phyloP scores from a whole-genome alignment of 441 rosid genomes.

The Kokia cookei region DNA sequence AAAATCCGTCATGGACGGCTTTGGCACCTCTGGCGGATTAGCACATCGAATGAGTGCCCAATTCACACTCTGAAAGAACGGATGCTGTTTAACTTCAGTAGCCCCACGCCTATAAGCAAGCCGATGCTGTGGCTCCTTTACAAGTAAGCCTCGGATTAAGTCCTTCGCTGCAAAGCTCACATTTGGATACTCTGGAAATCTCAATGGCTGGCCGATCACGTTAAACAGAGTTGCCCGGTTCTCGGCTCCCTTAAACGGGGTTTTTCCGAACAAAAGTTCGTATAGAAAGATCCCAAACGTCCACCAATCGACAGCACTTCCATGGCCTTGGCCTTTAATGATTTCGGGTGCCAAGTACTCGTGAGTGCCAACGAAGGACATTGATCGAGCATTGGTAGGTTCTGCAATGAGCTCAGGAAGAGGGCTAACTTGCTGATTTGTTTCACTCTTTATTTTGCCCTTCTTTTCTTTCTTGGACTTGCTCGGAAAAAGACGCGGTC shows the following conservation, averaged over 20 bases:
- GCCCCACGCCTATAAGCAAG: slow-evolving; percentile 89
- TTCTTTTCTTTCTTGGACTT: slow-evolving; percentile 46
- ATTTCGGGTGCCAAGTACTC: slow-evolving; percentile 91
- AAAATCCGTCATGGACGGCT: slow-evolving; percentile 30
- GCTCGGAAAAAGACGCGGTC: slow-evolving; percentile 52
- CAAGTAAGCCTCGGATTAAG: slow-evolving; percentile 77
- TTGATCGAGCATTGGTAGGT: slow-evolving; percentile 80
- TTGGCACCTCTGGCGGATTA: slow-evolving; percentile 79
- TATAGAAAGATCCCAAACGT: slow-evolving; percentile 74
- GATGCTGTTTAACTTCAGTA: slow-evolving; percentile 88
- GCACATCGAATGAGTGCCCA: slow-evolving; percentile 91
- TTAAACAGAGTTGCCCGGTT: slow-evolving; percentile 74
- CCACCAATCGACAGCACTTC: slow-evolving; percentile 98
- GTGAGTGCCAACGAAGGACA: slow-evolving; percentile 85
- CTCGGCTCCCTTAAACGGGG: slow-evolving; percentile 71
- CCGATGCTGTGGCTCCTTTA: slow-evolving; percentile 82
- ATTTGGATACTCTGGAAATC: slow-evolving; percentile 71
- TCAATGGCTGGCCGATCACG: slow-evolving; percentile 73
- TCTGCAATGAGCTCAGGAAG: slow-evolving; percentile 89
- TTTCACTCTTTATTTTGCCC: slow-evolving; percentile 46
- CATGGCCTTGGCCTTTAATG: slow-evolving; percentile 86
- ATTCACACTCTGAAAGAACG: slow-evolving; percentile 73
- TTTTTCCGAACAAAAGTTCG: slow-evolving; percentile 76
- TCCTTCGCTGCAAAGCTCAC: slow-evolving; percentile 91
- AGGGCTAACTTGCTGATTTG: slow-evolving; percentile 53